A percentile compares a stretch with the other conserved stretches of the same genome.
Evolutionary conservation across 1,284 basidiomycete genomes (phyloP).

Genomic region (Fomitopsis betulina): DNA sequence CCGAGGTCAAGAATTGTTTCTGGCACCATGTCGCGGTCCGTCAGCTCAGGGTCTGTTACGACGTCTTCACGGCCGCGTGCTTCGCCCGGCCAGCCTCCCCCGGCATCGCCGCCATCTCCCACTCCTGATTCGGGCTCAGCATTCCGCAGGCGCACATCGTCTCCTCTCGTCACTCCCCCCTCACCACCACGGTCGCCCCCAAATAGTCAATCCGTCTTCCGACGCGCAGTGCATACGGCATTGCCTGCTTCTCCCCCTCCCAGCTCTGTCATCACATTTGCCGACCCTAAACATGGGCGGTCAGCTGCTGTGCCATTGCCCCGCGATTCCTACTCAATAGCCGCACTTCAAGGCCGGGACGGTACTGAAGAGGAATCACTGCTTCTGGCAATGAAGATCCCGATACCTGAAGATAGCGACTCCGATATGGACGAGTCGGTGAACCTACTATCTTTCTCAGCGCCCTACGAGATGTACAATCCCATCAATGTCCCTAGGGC

Average conservation of each 20-base stretch:
- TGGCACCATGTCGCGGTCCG: slow-evolving; percentile 34
- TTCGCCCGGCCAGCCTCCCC: slow-evolving; percentile 20
- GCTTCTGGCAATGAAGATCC: slow-evolving; percentile 63
- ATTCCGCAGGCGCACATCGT: slow-evolving; percentile 46
- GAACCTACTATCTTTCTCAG: slow-evolving; percentile 68
- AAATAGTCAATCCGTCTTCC: slow-evolving; percentile 34
- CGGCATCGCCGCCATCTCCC: slow-evolving; percentile 45
- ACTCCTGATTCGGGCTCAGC: slow-evolving; percentile 30
- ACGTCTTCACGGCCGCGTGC: slow-evolving; percentile 32
- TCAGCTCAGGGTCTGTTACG: slow-evolving; percentile 25
- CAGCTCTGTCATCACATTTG: slow-evolving; percentile 23
- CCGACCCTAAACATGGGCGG: slow-evolving; percentile 29
- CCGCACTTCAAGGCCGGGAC: slow-evolving; percentile 22
- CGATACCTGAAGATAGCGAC: slow-evolving; percentile 69
- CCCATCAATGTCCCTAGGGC: slow-evolving; percentile 17
- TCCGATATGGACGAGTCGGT: slow-evolving; percentile 55
- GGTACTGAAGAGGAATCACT: slow-evolving; percentile 55
- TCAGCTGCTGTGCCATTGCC: slow-evolving; percentile 19
- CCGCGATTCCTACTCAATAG: slow-evolving; percentile 34
- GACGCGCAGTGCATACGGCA: slow-evolving; percentile 41
- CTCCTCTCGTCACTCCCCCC: slow-evolving; percentile 38
- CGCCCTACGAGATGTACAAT: slow-evolving; percentile 54
- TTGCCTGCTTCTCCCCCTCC: slow-evolving; percentile 40
- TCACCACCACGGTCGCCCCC: slow-evolving; percentile 27
- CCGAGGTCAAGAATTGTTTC: slow-evolving; percentile 42